Evolutionary conservation across 805 yeast genomes (phyloP).

Genomic region (Debaryomyces prosopidis): DNA sequence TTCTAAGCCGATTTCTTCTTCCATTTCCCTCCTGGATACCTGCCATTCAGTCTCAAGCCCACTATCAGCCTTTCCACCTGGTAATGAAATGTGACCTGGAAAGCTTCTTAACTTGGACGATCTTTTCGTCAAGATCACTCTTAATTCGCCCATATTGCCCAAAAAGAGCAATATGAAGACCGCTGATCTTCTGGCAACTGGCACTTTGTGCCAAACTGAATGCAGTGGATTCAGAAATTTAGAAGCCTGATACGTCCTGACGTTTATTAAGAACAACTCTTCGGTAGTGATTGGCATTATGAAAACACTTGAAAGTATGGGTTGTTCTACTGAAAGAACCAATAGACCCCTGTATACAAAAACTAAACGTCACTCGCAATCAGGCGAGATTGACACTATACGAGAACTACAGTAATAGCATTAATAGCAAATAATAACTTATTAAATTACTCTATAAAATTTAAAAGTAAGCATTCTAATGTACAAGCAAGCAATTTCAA

Average conservation of each 20-base stretch:
- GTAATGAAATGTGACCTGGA: slow-evolving; percentile 89
- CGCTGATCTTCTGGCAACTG: slow-evolving; percentile 69
- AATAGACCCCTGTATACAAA: not conserved
- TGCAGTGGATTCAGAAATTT: slow-evolving; percentile 27
- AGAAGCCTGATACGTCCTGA: slow-evolving; percentile 30
- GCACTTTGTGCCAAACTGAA: slow-evolving; percentile 65
- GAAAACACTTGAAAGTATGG: not conserved
- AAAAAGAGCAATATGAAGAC: slow-evolving; percentile 74
- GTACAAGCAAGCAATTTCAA: not conserved
- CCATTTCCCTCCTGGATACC: slow-evolving; percentile 79
- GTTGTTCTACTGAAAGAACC: not conserved
- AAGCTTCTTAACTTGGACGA: slow-evolving; percentile 68
- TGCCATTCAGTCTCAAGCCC: slow-evolving; percentile 66
- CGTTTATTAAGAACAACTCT: slow-evolving; percentile 26
- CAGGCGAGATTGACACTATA: no score
- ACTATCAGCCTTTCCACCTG: slow-evolving; percentile 89
- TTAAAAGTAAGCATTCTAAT: not conserved
- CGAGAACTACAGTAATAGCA: no score
- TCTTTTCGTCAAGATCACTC: slow-evolving; percentile 79
- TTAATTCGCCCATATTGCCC: slow-evolving; percentile 70
- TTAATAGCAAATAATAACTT: not conserved
- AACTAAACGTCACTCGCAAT: not conserved
- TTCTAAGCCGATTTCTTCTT: slow-evolving; percentile 82
- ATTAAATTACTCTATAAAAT: not conserved
- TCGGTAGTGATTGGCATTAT: slow-evolving; percentile 11